Conservation (phyloP, 805 yeast genomes). For the Saturnispora gosingensis region DNA sequence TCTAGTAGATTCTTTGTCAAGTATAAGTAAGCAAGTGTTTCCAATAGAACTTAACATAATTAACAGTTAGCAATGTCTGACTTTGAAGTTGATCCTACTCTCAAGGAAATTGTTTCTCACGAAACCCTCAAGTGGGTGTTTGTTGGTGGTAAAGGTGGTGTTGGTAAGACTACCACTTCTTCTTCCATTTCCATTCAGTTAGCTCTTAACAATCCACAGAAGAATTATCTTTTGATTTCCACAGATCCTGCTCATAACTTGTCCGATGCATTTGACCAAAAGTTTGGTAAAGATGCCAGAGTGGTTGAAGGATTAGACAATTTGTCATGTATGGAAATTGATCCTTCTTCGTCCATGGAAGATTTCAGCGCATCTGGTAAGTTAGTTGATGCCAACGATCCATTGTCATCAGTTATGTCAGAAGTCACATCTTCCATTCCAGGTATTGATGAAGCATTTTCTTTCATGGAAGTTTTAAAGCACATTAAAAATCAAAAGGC, state of each 20-base stretch:
- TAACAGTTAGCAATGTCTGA: constrained; percentile 28
- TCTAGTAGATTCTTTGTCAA: not conserved
- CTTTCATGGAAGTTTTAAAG: constrained; percentile 96
- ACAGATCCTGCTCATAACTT: constrained; percentile 98
- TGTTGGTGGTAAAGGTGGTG: constrained; percentile 99
- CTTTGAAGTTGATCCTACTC: constrained; percentile 60
- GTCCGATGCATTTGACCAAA: constrained; percentile 97
- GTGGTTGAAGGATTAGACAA: constrained; percentile 82
- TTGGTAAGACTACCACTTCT: constrained; percentile 96
- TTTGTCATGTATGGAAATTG: constrained; percentile 96
- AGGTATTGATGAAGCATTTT: constrained; percentile 96
- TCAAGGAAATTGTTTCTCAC: constrained; percentile 52
- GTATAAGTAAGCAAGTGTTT: not conserved
- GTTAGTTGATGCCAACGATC: constrained; percentile 44
- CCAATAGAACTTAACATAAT: constrained; percentile 36
- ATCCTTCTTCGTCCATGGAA: constrained; percentile 87
- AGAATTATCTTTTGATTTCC: constrained; percentile 80
- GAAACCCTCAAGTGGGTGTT: constrained; percentile 89
- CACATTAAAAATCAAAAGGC: constrained; percentile 72
- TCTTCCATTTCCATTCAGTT: constrained; percentile 92
- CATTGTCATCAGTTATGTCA: constrained; percentile 67
- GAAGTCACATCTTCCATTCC: constrained; percentile 94
- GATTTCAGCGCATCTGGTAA: constrained; percentile 46
- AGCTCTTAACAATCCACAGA: constrained; percentile 70
- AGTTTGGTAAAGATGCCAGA: constrained; percentile 94